Evolutionary conservation across 2,329 filamentous ascomycete genomes (phyloP).

Genomic region (Dactylellina haptotyla): DNA sequence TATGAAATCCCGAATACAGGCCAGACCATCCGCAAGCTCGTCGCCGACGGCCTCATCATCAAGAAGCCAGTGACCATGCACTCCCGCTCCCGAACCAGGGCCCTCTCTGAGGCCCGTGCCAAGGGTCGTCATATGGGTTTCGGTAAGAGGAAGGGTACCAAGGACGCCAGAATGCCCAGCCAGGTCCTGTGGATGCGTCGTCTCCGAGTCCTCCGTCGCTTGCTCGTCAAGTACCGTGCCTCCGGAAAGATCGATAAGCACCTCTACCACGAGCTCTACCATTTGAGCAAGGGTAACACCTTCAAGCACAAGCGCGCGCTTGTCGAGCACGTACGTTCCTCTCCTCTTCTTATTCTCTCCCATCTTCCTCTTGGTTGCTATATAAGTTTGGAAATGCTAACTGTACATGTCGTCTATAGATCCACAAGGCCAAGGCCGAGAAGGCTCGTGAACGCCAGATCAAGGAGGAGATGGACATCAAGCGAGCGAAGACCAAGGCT

Average conservation of each 20-base stretch:
- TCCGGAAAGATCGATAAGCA: conserved; percentile 99
- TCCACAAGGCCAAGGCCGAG: conserved; percentile 99
- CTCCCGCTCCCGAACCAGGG: conserved; percentile 94
- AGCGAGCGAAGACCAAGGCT: conserved; percentile 99
- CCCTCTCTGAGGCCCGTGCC: conserved; percentile 91
- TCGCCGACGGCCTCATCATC: conserved; percentile 99
- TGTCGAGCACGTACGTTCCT: conserved; percentile 94
- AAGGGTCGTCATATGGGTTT: conserved; percentile 98
- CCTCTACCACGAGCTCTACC: conserved; percentile 99
- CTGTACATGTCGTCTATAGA: conserved; percentile 68
- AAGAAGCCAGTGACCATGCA: conserved; percentile 99
- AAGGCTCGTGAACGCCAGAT: conserved; percentile 93
- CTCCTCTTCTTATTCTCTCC: conserved; percentile 26
- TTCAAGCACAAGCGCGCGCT: conserved; percentile 99
- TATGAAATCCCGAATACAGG: conserved; percentile 35
- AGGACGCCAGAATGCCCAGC: conserved; percentile 96
- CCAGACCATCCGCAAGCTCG: conserved; percentile 99
- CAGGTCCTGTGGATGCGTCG: conserved; percentile 99
- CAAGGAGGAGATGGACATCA: conserved; percentile 99
- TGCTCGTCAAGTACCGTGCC: conserved; percentile 99
- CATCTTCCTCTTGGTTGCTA: background rate
- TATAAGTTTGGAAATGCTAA: background rate
- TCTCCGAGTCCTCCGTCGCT: conserved; percentile 97
- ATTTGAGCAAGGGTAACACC: conserved; percentile 99
- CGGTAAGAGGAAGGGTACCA: conserved; percentile 99